Evolutionary conservation across 2,329 filamentous ascomycete species (phyloP), one percentile per base, ranked within the genome.

Genomic region (Annulohypoxylon truncatum): DNA sequence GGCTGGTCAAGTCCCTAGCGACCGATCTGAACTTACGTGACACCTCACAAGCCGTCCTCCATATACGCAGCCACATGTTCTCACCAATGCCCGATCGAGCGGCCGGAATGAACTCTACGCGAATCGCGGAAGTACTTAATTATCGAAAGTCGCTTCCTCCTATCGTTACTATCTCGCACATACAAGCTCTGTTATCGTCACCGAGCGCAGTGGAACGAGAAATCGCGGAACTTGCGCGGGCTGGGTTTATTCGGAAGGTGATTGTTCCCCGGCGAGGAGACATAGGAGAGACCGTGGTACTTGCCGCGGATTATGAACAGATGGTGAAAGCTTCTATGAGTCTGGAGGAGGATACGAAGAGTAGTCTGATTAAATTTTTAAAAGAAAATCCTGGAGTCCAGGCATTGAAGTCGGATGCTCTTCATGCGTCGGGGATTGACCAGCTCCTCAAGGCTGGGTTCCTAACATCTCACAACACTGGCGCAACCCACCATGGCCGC

Each of bases 201-300:
- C 87, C 90, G 1, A 92, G 90, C 0, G 82, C 80, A 1, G 87
- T 88, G 1, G 91, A 93, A 77, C 82, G 91, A 47, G 90, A 92
- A 75, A 82, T 91, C 18, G 89, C 86, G 2, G 84, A 88, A 71
- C 81, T 93, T 33, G 77, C 85, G 15, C 80, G 82, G 10, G 81
- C 80, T 9, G 90, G 90, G 0, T 79, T 84, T 3, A 64, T 93
- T 47, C 81, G 89, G 42, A 87, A 87, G 74, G 81, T 93, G 9
- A 83, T 85, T 1, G 85, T 93, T n/a, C 86, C 88, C 10, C 81
- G 86, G 35, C 80, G 89, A 9, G 88, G 86, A 2, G 82, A 82
- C 13, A 82, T 87, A 50, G 89, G 90, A 10, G 90, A 94, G 75
- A 87, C 86, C 1, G 78, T 94, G 9, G 84, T 92, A 12, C 81